These are phyloP conservation scores for Eucalyptus sideroxylon DNA, from an alignment of 345 rosid species.

Conservation along the genomic window DNA sequence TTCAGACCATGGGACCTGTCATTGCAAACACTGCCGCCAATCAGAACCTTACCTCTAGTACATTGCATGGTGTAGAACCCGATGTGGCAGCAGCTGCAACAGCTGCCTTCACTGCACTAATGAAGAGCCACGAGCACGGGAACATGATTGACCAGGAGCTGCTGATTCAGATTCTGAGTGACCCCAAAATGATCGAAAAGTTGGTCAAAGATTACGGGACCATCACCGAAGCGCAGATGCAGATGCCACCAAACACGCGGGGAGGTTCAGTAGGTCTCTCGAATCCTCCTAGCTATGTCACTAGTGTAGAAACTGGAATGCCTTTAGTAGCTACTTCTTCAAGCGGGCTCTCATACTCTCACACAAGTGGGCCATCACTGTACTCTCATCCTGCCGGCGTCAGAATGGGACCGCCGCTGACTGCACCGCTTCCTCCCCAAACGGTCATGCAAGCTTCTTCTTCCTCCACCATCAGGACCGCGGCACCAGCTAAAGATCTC, in stretches of 20 bases:
- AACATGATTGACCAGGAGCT: slow-evolving; percentile 66
- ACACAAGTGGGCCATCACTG: slow-evolving; percentile 20
- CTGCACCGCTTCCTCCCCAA: slow-evolving; percentile 23
- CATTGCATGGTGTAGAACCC: slow-evolving; percentile 24
- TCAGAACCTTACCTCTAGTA: slow-evolving; percentile 24
- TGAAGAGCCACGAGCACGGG: slow-evolving; percentile 54
- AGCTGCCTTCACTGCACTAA: slow-evolving; percentile 56
- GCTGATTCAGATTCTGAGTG: slow-evolving; percentile 69
- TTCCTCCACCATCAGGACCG: neutral
- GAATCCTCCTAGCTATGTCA: slow-evolving; percentile 8
- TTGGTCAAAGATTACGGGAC: slow-evolving; percentile 42
- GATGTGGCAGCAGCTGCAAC: slow-evolving; percentile 55
- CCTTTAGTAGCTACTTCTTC: slow-evolving; percentile 14
- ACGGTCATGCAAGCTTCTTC: neutral
- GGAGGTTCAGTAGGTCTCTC: slow-evolving; percentile 5
- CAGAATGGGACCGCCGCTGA: slow-evolving; percentile 19
- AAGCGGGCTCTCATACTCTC: slow-evolving; percentile 35
- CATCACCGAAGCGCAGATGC: neutral
- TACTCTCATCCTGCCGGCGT: slow-evolving; percentile 14
- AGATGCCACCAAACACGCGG: neutral
- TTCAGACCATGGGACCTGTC: slow-evolving; percentile 6
- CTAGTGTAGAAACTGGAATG: neutral
- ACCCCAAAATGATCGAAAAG: slow-evolving; percentile 71
- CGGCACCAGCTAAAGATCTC: slow-evolving; percentile 31
- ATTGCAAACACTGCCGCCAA: neutral